Percentiles rank a stretch among this genome's conserved stretches.
Conservation (phyloP, 2,329 filamentous ascomycete species). For the Colletotrichum incanum region DNA sequence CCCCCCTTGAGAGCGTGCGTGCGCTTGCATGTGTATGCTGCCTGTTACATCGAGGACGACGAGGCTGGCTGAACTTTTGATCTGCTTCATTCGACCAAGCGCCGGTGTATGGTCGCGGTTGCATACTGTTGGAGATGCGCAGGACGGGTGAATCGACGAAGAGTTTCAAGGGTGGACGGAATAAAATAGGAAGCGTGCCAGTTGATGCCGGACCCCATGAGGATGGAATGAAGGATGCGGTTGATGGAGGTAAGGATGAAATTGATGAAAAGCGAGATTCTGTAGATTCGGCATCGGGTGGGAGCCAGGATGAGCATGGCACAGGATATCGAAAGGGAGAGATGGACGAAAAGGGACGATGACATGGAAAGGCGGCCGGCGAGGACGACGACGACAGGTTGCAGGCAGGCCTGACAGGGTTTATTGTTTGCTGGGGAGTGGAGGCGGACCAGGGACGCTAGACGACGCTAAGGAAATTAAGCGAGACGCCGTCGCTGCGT, state of each 20-base stretch:
- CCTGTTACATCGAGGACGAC: background rate
- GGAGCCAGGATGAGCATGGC: background rate
- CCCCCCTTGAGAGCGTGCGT: background rate
- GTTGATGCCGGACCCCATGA: background rate
- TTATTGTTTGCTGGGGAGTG: constrained; percentile 43
- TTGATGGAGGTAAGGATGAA: background rate
- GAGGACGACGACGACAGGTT: constrained; percentile 27
- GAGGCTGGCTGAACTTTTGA: constrained; percentile 5
- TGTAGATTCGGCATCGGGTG: background rate
- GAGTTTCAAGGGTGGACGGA: background rate
- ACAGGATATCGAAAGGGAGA: constrained; percentile 21
- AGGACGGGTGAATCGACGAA: background rate
- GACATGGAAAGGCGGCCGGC: constrained; percentile 19
- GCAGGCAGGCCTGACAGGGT: constrained; percentile 32
- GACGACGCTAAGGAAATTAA: constrained; percentile 44
- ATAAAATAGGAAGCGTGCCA: background rate
- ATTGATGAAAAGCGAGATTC: background rate
- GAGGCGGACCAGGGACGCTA: constrained; percentile 40
- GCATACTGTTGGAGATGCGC: background rate
- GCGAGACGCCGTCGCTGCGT: constrained; percentile 43
- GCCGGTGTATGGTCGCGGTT: background rate
- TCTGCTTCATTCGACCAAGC: background rate
- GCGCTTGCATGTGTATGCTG: constrained; percentile 2
- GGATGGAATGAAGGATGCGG: background rate
- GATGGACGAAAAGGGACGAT: constrained; percentile 28